Conservation (phyloP, 208 protist species). For the Angomonas ambiguus region DNA sequence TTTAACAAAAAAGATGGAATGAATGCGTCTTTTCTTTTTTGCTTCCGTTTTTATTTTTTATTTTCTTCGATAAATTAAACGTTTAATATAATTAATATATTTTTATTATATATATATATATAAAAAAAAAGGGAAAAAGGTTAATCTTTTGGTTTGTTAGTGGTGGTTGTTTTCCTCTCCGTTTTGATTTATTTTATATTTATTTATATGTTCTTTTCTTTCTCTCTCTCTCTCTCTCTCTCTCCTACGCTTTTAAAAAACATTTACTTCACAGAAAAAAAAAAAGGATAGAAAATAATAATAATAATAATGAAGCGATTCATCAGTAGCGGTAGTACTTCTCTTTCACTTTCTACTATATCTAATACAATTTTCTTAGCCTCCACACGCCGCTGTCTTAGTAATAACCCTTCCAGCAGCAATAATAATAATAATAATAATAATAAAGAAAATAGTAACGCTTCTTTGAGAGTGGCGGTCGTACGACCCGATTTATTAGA, state of each 20-base stretch:
- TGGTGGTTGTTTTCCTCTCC: no score
- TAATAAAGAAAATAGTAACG: neutral
- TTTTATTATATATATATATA: neutral
- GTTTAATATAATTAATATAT: no score
- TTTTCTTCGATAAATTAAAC: no score
- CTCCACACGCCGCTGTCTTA: no score
- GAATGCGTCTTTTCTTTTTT: slow-evolving; percentile 1
- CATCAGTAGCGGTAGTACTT: neutral
- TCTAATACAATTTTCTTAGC: no score
- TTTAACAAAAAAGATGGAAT: neutral
- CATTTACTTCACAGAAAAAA: neutral
- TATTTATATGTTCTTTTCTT: neutral
- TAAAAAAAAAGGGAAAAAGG: neutral
- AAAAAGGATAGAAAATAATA: neutral
- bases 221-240: slow-evolving; percentile 3
- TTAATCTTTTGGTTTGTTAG: neutral
- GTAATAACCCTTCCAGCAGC: no score
- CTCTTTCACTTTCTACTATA: neutral
- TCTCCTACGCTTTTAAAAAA: no score
- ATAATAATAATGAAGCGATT: neutral
- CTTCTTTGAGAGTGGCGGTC: neutral
- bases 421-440: slow-evolving; percentile 2
- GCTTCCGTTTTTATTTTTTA: slow-evolving; percentile 8
- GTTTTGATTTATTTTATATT: no score
- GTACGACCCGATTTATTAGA: neutral